A percentile compares a stretch with the other conserved stretches of the same genome.
Conservation (phyloP, 352 stramenopile species). For the Globisporangium barbulae region DNA sequence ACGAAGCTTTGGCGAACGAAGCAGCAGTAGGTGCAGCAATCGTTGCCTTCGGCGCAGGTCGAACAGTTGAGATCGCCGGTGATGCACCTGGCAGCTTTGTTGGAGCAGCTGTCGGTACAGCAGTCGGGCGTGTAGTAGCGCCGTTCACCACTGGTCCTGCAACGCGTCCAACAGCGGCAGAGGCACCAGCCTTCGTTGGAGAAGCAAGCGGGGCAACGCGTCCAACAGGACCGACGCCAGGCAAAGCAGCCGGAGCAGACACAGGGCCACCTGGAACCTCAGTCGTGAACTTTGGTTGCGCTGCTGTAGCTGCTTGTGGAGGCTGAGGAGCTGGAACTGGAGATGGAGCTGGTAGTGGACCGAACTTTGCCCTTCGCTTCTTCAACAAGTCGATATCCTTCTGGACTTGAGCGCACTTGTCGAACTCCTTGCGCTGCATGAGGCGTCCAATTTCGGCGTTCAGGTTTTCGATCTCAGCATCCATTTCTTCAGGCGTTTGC, state of each 20-base stretch:
- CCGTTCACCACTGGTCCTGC: slow-evolving; percentile 13
- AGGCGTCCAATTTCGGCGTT: slow-evolving; percentile 58
- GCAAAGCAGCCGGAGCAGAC: slow-evolving; percentile 48
- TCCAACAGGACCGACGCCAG: slow-evolving; percentile 25
- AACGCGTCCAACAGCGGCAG: slow-evolving; percentile 1
- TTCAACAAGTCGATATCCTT: slow-evolving; percentile 82
- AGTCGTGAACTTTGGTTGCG: slow-evolving; percentile 11
- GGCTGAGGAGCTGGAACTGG: background rate
- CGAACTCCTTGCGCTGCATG: slow-evolving; percentile 84
- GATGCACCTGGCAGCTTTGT: slow-evolving; percentile 10
- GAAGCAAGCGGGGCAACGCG: slow-evolving; percentile 11
- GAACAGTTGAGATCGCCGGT: slow-evolving; percentile 14
- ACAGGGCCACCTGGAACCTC: slow-evolving; percentile 26
- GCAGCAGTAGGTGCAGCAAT: slow-evolving; percentile 4
- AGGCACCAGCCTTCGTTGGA: slow-evolving; percentile 6
- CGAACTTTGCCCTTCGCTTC: slow-evolving; percentile 61
- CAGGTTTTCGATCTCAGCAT: slow-evolving; percentile 71
- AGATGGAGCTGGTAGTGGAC: slow-evolving; percentile 21
- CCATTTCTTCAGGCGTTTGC: slow-evolving; percentile 79
- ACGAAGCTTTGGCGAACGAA: slow-evolving; percentile 9
- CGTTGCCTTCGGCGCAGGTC: slow-evolving; percentile 14
- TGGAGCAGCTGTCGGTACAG: slow-evolving; percentile 6
- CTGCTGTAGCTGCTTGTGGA: slow-evolving; percentile 7
- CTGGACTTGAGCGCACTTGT: slow-evolving; percentile 84
- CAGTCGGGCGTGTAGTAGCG: background rate